Conservation (phyloP, 2,329 filamentous ascomycete genomes). For the Beauveria varroae region DNA sequence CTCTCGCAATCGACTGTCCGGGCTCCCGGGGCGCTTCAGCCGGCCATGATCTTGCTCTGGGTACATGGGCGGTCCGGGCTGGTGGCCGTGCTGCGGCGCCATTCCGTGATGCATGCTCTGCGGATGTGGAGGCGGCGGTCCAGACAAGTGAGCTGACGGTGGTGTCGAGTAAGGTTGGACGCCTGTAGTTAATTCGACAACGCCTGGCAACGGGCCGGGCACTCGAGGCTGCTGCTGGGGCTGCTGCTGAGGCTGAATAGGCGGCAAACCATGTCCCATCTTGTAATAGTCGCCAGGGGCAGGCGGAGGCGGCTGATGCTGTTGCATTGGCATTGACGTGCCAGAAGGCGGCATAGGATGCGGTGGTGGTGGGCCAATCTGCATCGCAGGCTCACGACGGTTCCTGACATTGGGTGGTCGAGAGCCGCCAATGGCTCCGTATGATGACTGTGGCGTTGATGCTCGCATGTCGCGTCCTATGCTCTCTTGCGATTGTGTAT, state of each 20-base stretch:
- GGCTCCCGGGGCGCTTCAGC: constrained; percentile 46
- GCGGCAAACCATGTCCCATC: constrained; percentile 38
- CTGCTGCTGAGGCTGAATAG: constrained; percentile 38
- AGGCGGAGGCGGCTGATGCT: constrained; percentile 21
- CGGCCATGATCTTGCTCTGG: not conserved
- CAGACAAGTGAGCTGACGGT: constrained; percentile 10
- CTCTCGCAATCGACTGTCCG: constrained; percentile 37
- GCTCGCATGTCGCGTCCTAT: constrained; percentile 35
- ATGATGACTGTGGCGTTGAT: constrained; percentile 33
- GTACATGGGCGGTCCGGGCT: not conserved
- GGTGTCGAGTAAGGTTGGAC: constrained; percentile 54
- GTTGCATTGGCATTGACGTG: constrained; percentile 16
- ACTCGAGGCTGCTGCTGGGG: constrained; percentile 24
- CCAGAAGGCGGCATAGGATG: constrained; percentile 5
- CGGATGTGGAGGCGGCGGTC: not conserved
- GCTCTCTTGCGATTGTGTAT: constrained; percentile 40
- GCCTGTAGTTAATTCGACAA: constrained; percentile 57
- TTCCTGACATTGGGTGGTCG: not conserved
- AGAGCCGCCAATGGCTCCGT: constrained; percentile 27
- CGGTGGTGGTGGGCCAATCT: constrained; percentile 4
- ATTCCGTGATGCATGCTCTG: not conserved
- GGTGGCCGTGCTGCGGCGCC: not conserved
- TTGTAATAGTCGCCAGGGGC: constrained; percentile 27
- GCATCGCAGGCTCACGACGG: constrained; percentile 7
- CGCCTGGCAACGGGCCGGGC: constrained; percentile 47